Base-by-base conservation (phyloP, 225 moss, liverwort and hornwort species). In the Sphagnum contortum region DNA sequence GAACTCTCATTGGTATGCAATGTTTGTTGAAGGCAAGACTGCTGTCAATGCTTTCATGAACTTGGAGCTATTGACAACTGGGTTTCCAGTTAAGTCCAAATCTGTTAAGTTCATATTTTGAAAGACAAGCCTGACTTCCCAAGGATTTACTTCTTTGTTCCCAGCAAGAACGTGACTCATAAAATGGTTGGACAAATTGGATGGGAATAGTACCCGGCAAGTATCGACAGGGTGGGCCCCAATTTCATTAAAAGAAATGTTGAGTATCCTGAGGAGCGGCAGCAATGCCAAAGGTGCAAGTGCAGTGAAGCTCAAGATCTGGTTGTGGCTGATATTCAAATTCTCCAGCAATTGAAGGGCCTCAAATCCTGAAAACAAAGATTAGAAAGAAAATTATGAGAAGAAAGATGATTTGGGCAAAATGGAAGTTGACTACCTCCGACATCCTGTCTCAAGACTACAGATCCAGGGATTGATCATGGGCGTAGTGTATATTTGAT, bases 201-300 rank as follows among this genome's bases (percentile, higher is more conserved):
- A 90, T 49, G 86, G 66, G 71, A 84, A 88, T 62, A 82, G 61
- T 10, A 77, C 51, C 56, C 95, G 81, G 45, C 84, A 83, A 67
- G 86, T 66, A 67, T 92, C 92, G 57, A 96, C 86, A 55, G 65
- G 12, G 63, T 90, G 87, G 67, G 75, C 65, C 8, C 95, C 92
- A 11, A 96, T 86, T 29, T 81, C 79, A 64, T 96, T 96, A 73
- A 79, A 71, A 14, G 92, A 90, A 59, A 92, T 73, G 65, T 88
- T 74, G 5, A 96, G 80, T 57, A 61, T 64, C 62, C 64, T 67
- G n/a, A 96, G 88, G 55, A 64, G 58, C 44, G 74, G 78, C 49
- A 85, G 82, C 29, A 57, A 55, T 13, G 84, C 71, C 44, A 96
- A 49, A 53, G 90, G 70, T 29, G 89, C 86, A 3, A 96, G 88